A percentile compares a stretch with the other conserved stretches of the same genome.
Conservation (phyloP, 2,329 filamentous ascomycete genomes). For the Dactylellina parvicollis region DNA sequence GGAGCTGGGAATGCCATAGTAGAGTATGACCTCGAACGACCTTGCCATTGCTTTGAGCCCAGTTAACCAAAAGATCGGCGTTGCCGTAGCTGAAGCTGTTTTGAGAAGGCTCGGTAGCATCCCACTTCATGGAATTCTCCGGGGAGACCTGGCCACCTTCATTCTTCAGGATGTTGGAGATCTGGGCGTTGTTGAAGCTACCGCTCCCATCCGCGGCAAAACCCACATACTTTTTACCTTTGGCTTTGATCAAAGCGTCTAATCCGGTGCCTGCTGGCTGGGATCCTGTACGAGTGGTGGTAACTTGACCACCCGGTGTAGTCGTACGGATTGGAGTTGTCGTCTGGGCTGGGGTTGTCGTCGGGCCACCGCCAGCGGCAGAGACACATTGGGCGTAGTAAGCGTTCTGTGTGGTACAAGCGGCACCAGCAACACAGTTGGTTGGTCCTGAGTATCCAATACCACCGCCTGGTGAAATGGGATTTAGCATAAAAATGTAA, state of each 20-base stretch:
- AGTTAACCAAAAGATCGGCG: conserved; percentile 71
- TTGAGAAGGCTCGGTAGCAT: conserved; percentile 65
- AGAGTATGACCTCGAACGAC: conserved; percentile 73
- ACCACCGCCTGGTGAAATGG: conserved; percentile 61
- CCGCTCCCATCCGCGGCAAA: conserved; percentile 67
- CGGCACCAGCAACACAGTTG: conserved; percentile 54
- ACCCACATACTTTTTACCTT: conserved; percentile 67
- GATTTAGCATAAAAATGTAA: too few relatives aligned
- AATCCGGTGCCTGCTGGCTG: conserved; percentile 27
- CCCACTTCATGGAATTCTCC: conserved; percentile 78
- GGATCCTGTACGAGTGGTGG: conserved; percentile 9
- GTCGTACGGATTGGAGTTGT: neutral
- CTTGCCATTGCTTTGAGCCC: conserved; percentile 68
- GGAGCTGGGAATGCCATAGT: conserved; percentile 71
- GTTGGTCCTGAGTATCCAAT: conserved; percentile 54
- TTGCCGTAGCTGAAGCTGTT: conserved; percentile 67
- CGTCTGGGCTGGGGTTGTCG: neutral
- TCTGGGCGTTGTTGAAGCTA: conserved; percentile 65
- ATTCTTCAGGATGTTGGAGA: conserved; percentile 67
- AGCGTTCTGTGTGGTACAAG: conserved; percentile 54
- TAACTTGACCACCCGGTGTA: neutral
- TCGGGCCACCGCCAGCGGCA: neutral
- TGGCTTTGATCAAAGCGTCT: conserved; percentile 51
- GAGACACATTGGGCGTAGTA: conserved; percentile 58
- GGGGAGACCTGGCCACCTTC: conserved; percentile 74